Percentiles rank a stretch among this genome's conserved stretches.
Evolutionary conservation across 2,329 filamentous ascomycete genomes (phyloP).

Genomic region (Colletotrichum sp.): DNA sequence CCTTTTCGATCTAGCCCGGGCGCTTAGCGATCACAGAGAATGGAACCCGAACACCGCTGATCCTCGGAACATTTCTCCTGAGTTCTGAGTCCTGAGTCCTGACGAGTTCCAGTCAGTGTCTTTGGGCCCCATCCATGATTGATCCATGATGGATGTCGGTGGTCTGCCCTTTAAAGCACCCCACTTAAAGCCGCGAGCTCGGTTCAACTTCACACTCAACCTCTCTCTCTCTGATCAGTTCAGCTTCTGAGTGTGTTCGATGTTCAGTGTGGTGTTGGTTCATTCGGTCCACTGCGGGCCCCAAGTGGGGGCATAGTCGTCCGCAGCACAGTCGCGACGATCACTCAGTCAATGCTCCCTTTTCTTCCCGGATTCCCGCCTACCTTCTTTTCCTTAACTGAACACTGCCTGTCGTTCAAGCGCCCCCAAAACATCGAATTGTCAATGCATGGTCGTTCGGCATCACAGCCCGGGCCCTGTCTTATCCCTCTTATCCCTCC

Average conservation of each 20-base stretch:
- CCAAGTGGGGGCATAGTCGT: not conserved
- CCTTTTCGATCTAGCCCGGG: not conserved
- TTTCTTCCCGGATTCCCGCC: not conserved
- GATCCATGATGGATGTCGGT: not conserved
- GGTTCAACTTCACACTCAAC: not conserved
- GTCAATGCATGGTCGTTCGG: constrained; percentile 1
- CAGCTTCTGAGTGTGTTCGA: not conserved
- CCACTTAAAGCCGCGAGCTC: not conserved
- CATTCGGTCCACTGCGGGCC: not conserved
- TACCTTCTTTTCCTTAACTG: not conserved
- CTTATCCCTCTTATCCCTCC: not conserved
- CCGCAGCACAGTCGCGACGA: not conserved
- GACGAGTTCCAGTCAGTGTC: not conserved
- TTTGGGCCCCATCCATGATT: not conserved
- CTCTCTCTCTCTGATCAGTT: not conserved
- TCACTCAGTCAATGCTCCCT: constrained; percentile 2
- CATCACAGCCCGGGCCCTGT: not conserved
- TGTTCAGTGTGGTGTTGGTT: not conserved
- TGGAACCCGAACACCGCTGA: not conserved
- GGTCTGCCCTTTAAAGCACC: not conserved
- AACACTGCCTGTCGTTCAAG: not conserved
- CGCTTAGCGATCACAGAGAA: constrained; percentile 2
- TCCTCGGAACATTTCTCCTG: not conserved
- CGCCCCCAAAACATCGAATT: not conserved
- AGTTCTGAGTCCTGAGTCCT: not conserved